phyloP scores from a whole-genome alignment of 371 early-diverging fungal genomes.

The Mortierella sp. region DNA sequence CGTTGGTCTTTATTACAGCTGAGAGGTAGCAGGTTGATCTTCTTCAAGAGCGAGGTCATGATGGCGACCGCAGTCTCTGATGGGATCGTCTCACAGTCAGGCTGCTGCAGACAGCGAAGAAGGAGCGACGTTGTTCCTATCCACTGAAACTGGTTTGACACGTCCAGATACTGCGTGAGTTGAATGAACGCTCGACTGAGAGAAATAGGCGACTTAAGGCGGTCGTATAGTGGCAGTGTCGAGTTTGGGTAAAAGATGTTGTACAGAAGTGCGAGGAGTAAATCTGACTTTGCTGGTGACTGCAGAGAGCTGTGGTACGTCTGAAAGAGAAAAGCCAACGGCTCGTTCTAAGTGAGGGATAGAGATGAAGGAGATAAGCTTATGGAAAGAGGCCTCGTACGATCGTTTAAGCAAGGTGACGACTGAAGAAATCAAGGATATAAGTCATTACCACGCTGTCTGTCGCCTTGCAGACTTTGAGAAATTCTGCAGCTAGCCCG shows the following conservation, averaged over 20 bases:
- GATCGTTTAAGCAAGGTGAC: not conserved
- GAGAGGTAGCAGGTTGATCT: slow-evolving; percentile 43
- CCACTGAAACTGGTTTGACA: slow-evolving; percentile 52
- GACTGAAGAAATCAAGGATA: not conserved
- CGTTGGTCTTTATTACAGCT: slow-evolving; percentile 38
- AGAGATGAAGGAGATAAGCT: not conserved
- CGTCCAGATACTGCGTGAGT: slow-evolving; percentile 44
- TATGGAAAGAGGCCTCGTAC: not conserved
- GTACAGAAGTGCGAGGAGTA: slow-evolving; percentile 45
- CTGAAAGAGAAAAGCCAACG: slow-evolving; percentile 32
- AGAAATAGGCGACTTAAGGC: slow-evolving; percentile 43
- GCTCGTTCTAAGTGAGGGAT: slow-evolving; percentile 27
- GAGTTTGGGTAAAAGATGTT: slow-evolving; percentile 52
- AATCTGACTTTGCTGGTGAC: slow-evolving; percentile 30
- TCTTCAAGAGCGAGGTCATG: slow-evolving; percentile 48
- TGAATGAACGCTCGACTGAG: slow-evolving; percentile 47
- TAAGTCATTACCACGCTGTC: slow-evolving; percentile 30
- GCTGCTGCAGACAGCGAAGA: slow-evolving; percentile 45
- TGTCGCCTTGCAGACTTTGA: slow-evolving; percentile 40
- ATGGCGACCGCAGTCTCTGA: slow-evolving; percentile 38
- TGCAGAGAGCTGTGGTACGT: slow-evolving; percentile 36
- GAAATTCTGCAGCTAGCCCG: slow-evolving; percentile 40
- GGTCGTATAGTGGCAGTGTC: slow-evolving; percentile 40
- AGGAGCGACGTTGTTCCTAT: slow-evolving; percentile 47
- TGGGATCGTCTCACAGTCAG: slow-evolving; percentile 49